These are phyloP conservation scores for Trichoderma oligosporum DNA, from an alignment of 2,329 filamentous ascomycete species.

Conservation along the genomic window DNA sequence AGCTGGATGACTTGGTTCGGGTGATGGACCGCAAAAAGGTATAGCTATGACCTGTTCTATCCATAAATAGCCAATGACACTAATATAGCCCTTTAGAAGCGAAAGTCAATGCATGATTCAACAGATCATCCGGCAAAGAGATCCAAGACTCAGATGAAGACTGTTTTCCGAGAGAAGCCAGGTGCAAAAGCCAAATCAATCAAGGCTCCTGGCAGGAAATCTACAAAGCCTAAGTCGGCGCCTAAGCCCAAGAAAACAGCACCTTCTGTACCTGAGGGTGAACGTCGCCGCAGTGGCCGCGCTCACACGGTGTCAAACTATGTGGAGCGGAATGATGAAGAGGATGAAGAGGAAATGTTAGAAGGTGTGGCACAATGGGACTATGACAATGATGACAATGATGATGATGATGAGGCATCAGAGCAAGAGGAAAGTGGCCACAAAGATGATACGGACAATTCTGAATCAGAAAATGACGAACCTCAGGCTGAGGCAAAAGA, in stretches of 20 bases:
- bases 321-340: constrained; percentile 53
- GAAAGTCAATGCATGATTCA: constrained; percentile 52
- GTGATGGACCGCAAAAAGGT: constrained; percentile 71
- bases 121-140: constrained; percentile 42
- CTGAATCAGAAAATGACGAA: constrained; percentile 20
- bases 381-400: constrained; percentile 35
- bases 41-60: constrained; percentile 16
- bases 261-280: constrained; percentile 35
- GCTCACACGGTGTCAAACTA: constrained; percentile 47
- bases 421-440: constrained; percentile 18
- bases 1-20: constrained; percentile 65
- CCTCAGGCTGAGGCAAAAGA: constrained; percentile 21
- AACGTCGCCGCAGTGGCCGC: constrained; percentile 56
- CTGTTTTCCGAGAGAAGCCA: constrained; percentile 36
- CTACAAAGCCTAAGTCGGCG: constrained; percentile 31
- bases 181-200: constrained; percentile 36
- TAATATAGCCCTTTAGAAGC: constrained; percentile 43
- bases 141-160: constrained; percentile 37
- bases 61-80: background rate
- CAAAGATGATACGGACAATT: constrained; percentile 16
- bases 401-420: constrained; percentile 20
- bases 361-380: constrained; percentile 58
- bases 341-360: constrained; percentile 60
- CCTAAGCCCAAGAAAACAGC: constrained; percentile 29
- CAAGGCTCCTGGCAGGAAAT: constrained; percentile 35